Evolutionary conservation across 2,329 filamentous ascomycete genomes (phyloP).

Genomic region (Diaporthe citri): DNA sequence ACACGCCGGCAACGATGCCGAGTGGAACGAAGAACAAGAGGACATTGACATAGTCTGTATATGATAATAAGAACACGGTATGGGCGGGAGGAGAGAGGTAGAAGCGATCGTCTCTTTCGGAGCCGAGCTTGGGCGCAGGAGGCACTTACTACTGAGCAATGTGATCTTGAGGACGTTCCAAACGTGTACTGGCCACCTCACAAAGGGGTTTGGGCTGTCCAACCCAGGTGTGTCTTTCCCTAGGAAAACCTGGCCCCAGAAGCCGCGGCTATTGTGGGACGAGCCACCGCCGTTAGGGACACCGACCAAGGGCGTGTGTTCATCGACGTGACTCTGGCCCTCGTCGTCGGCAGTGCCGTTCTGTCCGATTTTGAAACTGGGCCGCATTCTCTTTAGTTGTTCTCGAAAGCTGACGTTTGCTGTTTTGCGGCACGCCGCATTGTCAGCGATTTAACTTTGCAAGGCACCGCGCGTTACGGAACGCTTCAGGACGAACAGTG

Average conservation of each 20-base stretch:
- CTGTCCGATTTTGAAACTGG: constrained; percentile 16
- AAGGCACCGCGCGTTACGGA: neutral
- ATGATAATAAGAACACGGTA: constrained; percentile 32
- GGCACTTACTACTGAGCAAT: constrained; percentile 68
- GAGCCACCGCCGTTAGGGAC: constrained; percentile 48
- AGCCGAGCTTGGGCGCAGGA: neutral
- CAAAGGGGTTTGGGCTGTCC: constrained; percentile 59
- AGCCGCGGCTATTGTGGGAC: constrained; percentile 42
- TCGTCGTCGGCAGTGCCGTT: constrained; percentile 18
- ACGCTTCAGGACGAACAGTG: neutral
- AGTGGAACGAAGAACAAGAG: constrained; percentile 80
- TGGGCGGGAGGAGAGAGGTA: neutral
- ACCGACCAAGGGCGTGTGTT: constrained; percentile 58
- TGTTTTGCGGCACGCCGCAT: constrained; percentile 36
- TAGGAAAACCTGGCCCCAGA: constrained; percentile 58
- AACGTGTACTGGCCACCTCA: constrained; percentile 60
- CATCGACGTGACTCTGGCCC: constrained; percentile 41
- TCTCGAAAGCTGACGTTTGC: constrained; percentile 38
- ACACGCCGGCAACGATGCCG: constrained; percentile 75
- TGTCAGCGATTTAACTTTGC: constrained; percentile 34
- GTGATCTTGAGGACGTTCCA: constrained; percentile 71
- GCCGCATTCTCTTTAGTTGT: constrained; percentile 34
- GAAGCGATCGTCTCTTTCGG: neutral
- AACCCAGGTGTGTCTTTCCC: constrained; percentile 65
- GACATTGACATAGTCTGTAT: constrained; percentile 73